Evolutionary conservation across 495 filamentous ascomycete species (phyloP).

Genomic region (Xylaria longipes): DNA sequence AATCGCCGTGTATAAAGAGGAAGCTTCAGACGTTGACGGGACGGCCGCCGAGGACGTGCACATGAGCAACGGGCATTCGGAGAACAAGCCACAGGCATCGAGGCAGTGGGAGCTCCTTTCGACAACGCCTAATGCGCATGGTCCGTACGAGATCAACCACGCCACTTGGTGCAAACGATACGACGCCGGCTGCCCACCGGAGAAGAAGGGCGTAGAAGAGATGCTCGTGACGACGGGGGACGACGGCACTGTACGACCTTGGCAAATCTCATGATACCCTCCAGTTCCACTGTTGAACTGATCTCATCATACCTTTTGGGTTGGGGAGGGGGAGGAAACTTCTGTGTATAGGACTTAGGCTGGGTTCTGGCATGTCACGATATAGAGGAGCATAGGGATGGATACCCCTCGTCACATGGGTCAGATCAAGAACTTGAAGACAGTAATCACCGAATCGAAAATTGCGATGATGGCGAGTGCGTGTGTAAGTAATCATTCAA

Average conservation of each 20-base stretch:
- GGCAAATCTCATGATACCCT: constrained; percentile 50
- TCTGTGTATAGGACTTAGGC: neutral
- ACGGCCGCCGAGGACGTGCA: constrained; percentile 44
- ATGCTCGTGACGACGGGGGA: constrained; percentile 81
- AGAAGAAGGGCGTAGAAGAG: constrained; percentile 64
- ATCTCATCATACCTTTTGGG: neutral
- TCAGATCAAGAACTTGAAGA: neutral
- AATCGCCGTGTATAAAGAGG: constrained; percentile 80
- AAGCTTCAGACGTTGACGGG: constrained; percentile 12
- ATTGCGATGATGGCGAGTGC: neutral
- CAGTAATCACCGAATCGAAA: neutral
- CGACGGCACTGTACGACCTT: constrained; percentile 77
- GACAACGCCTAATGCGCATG: constrained; percentile 74
- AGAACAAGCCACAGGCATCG: constrained; percentile 26
- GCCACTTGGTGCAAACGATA: constrained; percentile 76
- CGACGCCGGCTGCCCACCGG: constrained; percentile 53
- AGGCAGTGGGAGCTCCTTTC: constrained; percentile 74
- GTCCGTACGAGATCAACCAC: constrained; percentile 92
- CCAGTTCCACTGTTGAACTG: neutral
- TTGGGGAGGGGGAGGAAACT: neutral
- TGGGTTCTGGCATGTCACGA: constrained; percentile 7
- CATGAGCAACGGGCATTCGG: constrained; percentile 46
- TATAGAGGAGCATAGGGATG: constrained; percentile 7
- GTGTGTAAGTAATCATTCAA: constrained; percentile 20
- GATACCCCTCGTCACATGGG: neutral